Conservation (phyloP, 495 filamentous ascomycete genomes). For the Physcia stellaris region DNA sequence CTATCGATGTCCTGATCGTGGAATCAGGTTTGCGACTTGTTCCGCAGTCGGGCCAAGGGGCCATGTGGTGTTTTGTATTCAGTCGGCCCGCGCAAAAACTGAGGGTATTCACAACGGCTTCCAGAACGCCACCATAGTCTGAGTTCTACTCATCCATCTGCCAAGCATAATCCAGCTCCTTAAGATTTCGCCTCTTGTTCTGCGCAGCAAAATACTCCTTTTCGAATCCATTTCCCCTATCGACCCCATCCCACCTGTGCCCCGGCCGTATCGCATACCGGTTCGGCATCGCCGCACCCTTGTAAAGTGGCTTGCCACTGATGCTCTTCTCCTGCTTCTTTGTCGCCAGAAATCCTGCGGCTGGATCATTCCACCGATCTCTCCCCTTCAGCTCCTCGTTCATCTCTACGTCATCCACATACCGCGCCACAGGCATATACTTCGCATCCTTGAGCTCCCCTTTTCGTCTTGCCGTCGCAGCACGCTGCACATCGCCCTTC, state of each 20-base stretch:
- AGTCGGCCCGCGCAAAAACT: no score
- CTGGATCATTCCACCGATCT: conserved; percentile 88
- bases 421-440: conserved; percentile 65
- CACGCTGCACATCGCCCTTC: conserved; percentile 72
- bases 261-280: conserved; percentile 88
- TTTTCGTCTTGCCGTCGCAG: conserved; percentile 38
- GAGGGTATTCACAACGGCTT: no score
- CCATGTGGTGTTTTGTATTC: no score
- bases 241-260: conserved; percentile 94
- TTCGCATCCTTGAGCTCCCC: conserved; percentile 62
- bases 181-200: conserved; percentile 58
- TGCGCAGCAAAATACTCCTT: conserved; percentile 82
- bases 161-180: conserved; percentile 81
- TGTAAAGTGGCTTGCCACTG: conserved; percentile 62
- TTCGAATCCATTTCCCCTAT: conserved; percentile 89
- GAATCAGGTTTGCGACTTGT: no score
- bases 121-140: no score
- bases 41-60: no score
- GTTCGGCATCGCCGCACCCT: conserved; percentile 73
- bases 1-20: no score
- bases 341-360: conserved; percentile 58
- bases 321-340: conserved; percentile 33
- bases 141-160: conserved; percentile 26
- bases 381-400: conserved; percentile 67
- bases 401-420: conserved; percentile 65